Evolutionary conservation across 75 land plant species (phyloP).

Genomic region (Cunninghamia lanceolata): DNA sequence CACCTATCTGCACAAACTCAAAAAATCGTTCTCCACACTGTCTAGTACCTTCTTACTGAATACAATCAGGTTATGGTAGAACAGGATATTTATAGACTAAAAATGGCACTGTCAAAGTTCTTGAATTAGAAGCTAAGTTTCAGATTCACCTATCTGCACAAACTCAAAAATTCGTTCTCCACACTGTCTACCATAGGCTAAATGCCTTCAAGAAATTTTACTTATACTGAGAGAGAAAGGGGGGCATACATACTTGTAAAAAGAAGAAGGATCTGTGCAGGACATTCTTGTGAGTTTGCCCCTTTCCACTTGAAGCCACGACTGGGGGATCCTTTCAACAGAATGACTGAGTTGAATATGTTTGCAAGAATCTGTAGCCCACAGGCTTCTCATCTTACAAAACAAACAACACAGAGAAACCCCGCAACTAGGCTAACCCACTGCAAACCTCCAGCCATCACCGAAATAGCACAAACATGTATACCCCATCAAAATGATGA

Average conservation of each 20-base stretch:
- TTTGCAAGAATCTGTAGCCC: conserved; percentile 71
- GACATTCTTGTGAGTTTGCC: conserved; percentile 53
- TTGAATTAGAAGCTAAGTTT: not conserved
- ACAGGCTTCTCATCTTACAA: conserved; percentile 69
- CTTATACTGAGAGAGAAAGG: not conserved
- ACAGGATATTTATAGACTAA: not conserved
- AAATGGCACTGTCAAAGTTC: not conserved
- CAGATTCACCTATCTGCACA: not conserved
- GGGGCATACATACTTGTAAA: conserved; percentile 48
- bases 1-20: not conserved
- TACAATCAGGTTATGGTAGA: not conserved
- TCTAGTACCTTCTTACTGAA: not conserved
- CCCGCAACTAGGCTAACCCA: too few species aligned
- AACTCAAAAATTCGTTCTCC: too few species aligned
- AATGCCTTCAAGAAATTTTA: not conserved
- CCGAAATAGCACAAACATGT: too few species aligned
- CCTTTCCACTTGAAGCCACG: conserved; percentile 73
- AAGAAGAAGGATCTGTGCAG: conserved; percentile 41
- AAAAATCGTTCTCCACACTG: too few species aligned
- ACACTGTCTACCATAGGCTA: too few species aligned
- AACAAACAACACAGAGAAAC: conserved; percentile 19
- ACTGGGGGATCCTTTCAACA: conserved; percentile 30
- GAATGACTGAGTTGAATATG: conserved; percentile 83
- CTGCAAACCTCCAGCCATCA: too few species aligned
- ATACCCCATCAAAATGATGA: too few species aligned